Percentiles rank a stretch among this genome's conserved stretches.
phyloP scores from a whole-genome alignment of 1,139 yeast species.

The Pneumocystis murina region DNA sequence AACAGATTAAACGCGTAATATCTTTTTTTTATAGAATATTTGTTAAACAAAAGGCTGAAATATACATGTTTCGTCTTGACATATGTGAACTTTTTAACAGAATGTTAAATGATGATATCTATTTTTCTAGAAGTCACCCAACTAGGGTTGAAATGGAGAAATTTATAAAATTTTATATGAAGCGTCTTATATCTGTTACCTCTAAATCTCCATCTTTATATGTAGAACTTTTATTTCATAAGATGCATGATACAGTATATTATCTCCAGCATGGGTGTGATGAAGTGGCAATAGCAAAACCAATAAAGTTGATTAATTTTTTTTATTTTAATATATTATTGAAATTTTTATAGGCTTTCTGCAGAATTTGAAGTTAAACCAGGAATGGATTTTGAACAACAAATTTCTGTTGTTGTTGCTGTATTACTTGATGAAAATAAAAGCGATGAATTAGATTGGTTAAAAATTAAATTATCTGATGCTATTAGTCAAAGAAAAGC shows the following conservation, averaged over 20 bases:
- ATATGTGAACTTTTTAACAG: slow-evolving; percentile 44
- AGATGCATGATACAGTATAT: slow-evolving; percentile 36
- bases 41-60: slow-evolving; percentile 45
- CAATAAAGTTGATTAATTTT: not conserved
- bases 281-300: slow-evolving; percentile 15
- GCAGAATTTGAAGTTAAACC: slow-evolving; percentile 11
- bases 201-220: slow-evolving; percentile 41
- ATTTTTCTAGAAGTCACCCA: slow-evolving; percentile 26
- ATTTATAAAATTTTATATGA: slow-evolving; percentile 54
- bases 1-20: slow-evolving; percentile 48
- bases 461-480: slow-evolving; percentile 4
- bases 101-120: slow-evolving; percentile 26
- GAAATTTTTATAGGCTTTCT: slow-evolving; percentile 3
- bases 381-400: slow-evolving; percentile 6
- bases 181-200: slow-evolving; percentile 39
- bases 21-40: slow-evolving; percentile 61
- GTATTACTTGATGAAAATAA: slow-evolving; percentile 11
- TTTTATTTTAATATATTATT: not conserved
- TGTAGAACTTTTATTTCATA: slow-evolving; percentile 54
- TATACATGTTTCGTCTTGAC: slow-evolving; percentile 58
- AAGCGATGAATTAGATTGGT: slow-evolving; percentile 7
- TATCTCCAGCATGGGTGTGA: slow-evolving; percentile 44
- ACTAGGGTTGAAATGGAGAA: slow-evolving; percentile 48
- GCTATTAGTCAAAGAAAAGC: slow-evolving; percentile 4
- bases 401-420: slow-evolving; percentile 8